These are phyloP conservation scores for Kurtzmaniella quercitrusa DNA, from an alignment of 1,139 yeast species.

Conservation along the genomic window DNA sequence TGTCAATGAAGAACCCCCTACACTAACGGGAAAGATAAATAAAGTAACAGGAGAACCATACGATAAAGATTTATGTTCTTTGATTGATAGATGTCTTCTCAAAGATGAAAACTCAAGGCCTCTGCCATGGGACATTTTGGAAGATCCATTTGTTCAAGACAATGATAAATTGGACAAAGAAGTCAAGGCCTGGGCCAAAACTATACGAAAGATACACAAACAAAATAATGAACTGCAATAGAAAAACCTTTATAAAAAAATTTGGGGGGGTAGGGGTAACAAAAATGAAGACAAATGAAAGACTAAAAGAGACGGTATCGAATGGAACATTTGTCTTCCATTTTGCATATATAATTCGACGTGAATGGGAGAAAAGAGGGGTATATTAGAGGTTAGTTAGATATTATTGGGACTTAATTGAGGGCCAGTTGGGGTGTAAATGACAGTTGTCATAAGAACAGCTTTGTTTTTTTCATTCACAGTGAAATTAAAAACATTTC, in stretches of 20 bases:
- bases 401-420: neutral
- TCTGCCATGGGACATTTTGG: slow-evolving; percentile 55
- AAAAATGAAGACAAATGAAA: neutral
- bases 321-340: neutral
- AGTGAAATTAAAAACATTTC: too few species aligned
- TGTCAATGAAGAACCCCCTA: slow-evolving; percentile 90
- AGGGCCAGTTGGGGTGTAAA: neutral
- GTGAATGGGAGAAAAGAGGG: neutral
- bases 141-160: slow-evolving; percentile 31
- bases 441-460: too few species aligned
- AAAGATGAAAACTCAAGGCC: slow-evolving; percentile 63
- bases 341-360: neutral
- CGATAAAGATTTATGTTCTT: slow-evolving; percentile 48
- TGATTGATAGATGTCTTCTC: slow-evolving; percentile 64
- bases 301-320: neutral
- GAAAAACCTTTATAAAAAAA: neutral
- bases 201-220: slow-evolving; percentile 30
- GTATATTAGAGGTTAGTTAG: neutral
- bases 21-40: slow-evolving; percentile 34
- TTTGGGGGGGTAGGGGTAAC: too few species aligned
- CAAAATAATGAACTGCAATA: slow-evolving; percentile 11
- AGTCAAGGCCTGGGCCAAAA: slow-evolving; percentile 48
- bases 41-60: slow-evolving; percentile 22
- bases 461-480: too few species aligned
- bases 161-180: slow-evolving; percentile 38